A percentile compares a stretch with the other conserved stretches of the same genome.
These are phyloP conservation scores for Nephelium lappaceum DNA, from an alignment of 345 rosid species.

Conservation along the genomic window DNA sequence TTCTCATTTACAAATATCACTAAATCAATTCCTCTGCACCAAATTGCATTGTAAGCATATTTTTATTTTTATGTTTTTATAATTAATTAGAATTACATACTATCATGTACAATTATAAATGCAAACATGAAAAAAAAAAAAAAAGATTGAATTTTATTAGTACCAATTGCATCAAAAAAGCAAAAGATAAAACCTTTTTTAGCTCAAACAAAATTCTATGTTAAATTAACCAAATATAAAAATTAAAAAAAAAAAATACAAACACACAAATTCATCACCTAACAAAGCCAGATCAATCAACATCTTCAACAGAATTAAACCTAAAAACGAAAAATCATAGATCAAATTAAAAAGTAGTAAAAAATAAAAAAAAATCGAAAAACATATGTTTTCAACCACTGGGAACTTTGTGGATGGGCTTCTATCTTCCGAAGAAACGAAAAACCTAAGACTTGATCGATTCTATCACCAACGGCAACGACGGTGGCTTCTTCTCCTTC, in stretches of 20 bases:
- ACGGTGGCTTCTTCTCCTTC: constrained; percentile 26
- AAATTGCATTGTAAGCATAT: not conserved
- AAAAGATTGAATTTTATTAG: constrained; percentile 3
- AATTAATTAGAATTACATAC: too few species aligned
- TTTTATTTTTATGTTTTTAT: too few species aligned
- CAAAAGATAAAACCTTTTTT: not conserved
- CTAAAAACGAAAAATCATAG: not conserved
- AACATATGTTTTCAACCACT: constrained; percentile 75
- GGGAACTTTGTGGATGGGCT: constrained; percentile 60
- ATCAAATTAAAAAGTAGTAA: not conserved
- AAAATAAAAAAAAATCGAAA: not conserved
- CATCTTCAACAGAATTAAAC: constrained; percentile 6
- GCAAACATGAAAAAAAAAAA: constrained; percentile 7
- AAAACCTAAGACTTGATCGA: constrained; percentile 42
- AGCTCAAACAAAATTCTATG: not conserved
- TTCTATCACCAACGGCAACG: constrained; percentile 29
- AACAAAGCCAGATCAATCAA: constrained; percentile 29
- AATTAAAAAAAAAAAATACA: not conserved
- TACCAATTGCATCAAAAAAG: constrained; percentile 15
- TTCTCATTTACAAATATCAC: not conserved
- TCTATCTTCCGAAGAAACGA: constrained; percentile 66
- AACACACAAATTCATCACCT: constrained; percentile 16
- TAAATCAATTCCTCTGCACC: not conserved
- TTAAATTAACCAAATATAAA: too few species aligned
- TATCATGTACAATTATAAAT: too few species aligned